Evolutionary conservation across 1,284 basidiomycete species (phyloP).

Genomic region (Tetrapyrgos nigripes): DNA sequence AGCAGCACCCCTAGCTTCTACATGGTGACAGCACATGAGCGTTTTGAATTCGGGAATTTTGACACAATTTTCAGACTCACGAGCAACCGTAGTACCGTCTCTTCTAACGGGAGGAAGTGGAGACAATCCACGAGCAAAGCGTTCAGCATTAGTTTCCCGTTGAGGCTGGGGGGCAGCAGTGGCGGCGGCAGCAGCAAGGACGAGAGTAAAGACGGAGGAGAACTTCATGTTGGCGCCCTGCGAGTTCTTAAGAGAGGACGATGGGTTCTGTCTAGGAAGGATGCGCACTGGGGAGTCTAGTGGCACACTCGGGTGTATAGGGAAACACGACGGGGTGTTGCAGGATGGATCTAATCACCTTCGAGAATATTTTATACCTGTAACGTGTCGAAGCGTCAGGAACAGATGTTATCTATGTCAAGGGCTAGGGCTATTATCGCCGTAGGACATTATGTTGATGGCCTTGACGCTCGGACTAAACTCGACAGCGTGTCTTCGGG

Average conservation of each 20-base stretch:
- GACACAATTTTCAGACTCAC: slow-evolving; percentile 26
- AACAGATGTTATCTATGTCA: too few relatives aligned
- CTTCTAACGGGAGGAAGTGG: slow-evolving; percentile 36
- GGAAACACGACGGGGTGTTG: too few relatives aligned
- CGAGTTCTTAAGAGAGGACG: slow-evolving; percentile 28
- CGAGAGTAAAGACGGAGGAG: slow-evolving; percentile 41
- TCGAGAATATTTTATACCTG: too few relatives aligned
- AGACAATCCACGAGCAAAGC: slow-evolving; percentile 54
- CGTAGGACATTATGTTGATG: too few relatives aligned
- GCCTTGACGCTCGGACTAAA: too few relatives aligned
- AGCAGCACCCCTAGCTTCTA: slow-evolving; percentile 31
- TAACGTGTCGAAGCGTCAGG: too few relatives aligned
- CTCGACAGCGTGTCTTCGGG: too few relatives aligned
- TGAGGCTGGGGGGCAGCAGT: slow-evolving; percentile 28
- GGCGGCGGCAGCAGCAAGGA: slow-evolving; percentile 37
- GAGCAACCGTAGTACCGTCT: slow-evolving; percentile 31
- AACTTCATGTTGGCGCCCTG: slow-evolving; percentile 40
- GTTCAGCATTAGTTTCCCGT: slow-evolving; percentile 53
- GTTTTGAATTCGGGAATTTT: neutral
- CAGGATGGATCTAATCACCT: too few relatives aligned
- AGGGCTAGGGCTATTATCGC: too few relatives aligned
- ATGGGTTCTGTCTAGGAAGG: neutral
- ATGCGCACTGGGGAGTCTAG: neutral
- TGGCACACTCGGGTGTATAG: too few relatives aligned
- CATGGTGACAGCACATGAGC: neutral